Percentiles rank a stretch among this genome's conserved stretches.
Evolutionary conservation across 2,329 filamentous ascomycete genomes (phyloP).

Genomic region (Fusarium floridanum): DNA sequence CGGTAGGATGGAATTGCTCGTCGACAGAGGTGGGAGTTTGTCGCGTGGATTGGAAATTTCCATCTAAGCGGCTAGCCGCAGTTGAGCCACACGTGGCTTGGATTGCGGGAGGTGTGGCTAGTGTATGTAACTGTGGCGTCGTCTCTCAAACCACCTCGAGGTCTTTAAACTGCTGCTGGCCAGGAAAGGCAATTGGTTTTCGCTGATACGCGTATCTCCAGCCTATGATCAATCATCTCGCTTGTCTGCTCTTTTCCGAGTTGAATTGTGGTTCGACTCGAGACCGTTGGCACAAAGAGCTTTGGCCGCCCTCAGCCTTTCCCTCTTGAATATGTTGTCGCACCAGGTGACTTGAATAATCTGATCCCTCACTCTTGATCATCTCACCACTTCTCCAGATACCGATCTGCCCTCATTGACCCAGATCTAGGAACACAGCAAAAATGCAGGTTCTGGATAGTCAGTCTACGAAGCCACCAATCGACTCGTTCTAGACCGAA

Average conservation of each 20-base stretch:
- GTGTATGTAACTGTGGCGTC: not conserved
- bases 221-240: not conserved
- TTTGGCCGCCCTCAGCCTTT: not conserved
- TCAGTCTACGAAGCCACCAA: slow-evolving; percentile 13
- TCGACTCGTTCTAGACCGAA: slow-evolving; percentile 5
- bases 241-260: not conserved
- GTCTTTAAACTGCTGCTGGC: not conserved
- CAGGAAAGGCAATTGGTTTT: not conserved
- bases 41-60: slow-evolving; percentile 52
- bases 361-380: slow-evolving; percentile 28
- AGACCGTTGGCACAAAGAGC: not conserved
- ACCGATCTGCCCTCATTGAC: slow-evolving; percentile 25
- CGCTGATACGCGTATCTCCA: not conserved
- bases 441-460: slow-evolving; percentile 6
- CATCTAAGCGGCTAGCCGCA: slow-evolving; percentile 42
- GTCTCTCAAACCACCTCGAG: not conserved
- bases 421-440: slow-evolving; percentile 23
- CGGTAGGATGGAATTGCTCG: slow-evolving; percentile 25
- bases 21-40: slow-evolving; percentile 39
- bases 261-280: not conserved
- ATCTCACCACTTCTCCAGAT: slow-evolving; percentile 24
- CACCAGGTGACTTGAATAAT: slow-evolving; percentile 18
- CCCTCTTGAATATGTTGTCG: not conserved
- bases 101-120: not conserved
- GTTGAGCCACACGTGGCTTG: slow-evolving; percentile 10